phyloP scores from a whole-genome alignment of 345 rosid genomes.

The Cochlearia excelsa region DNA sequence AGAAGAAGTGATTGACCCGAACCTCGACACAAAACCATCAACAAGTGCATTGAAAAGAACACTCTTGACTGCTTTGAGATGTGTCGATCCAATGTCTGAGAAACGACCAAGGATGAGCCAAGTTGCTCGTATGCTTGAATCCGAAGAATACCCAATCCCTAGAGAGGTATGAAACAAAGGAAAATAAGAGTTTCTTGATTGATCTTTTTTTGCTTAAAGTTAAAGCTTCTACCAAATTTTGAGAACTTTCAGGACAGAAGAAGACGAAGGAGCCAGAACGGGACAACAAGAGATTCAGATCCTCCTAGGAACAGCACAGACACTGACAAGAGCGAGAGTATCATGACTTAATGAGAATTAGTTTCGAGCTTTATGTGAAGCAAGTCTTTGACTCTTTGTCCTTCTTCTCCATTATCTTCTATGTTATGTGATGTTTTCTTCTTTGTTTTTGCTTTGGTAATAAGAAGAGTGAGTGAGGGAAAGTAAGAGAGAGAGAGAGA shows the following conservation, averaged over 20 bases:
- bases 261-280: conserved; percentile 31
- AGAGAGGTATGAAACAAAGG: conserved; percentile 63
- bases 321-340: conserved; percentile 36
- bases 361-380: conserved; percentile 26
- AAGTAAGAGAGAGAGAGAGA: not conserved
- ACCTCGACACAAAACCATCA: conserved; percentile 79
- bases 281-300: conserved; percentile 28
- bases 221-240: not conserved
- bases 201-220: conserved; percentile 6
- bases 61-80: conserved; percentile 89
- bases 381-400: conserved; percentile 20
- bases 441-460: conserved; percentile 13
- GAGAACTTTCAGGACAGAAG: conserved; percentile 32
- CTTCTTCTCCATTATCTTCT: conserved; percentile 29
- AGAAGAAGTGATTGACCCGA: conserved; percentile 90
- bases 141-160: conserved; percentile 91
- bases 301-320: conserved; percentile 42
- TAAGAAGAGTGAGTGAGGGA: conserved; percentile 18
- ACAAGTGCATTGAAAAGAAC: conserved; percentile 85
- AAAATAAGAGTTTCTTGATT: not conserved
- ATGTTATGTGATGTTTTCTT: conserved; percentile 26
- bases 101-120: conserved; percentile 97
- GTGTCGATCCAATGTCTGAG: conserved; percentile 91
- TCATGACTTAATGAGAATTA: conserved; percentile 28
- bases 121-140: conserved; percentile 99